Base-by-base conservation (phyloP, 2,329 filamentous ascomycete genomes). In the Sclerotinia sclerotiorum region DNA sequence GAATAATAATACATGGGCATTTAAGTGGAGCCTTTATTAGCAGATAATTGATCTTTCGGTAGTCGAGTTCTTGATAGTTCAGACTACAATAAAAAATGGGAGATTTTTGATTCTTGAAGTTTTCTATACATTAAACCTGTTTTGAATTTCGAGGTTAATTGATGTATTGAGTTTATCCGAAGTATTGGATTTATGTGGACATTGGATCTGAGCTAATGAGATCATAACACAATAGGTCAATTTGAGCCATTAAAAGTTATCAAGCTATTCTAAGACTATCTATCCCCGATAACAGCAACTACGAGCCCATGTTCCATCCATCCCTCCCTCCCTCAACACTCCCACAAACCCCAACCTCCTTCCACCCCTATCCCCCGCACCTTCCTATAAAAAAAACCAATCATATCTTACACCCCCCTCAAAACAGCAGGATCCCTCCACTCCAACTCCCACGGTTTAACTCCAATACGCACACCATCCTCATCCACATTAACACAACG, bases 401-500 rank as follows among this genome's bases (percentile, higher is more conserved):
- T 8, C 35, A 7, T 1, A 35, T 10, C 29, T 51, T 51, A 51
- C 2, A 7, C 32, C 8, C 13, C 8, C 39, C 8, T 15, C 1
- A 1, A 51, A 39, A 11, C 1, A n/a, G 15, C n/a, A 51, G 60
- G 60, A 27, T 32, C 60, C 13, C 13, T 63, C 60, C 60, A 63
- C 15, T 51, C 21, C 48, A 63, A 42, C 2, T 63, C 29, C 46
- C 60, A 63, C 3, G 60, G 46, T n/a, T 63, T 51, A 2, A 63
- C 15, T 5, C 60, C 60, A 63, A 63, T 19, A 1, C 60, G 60
- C n/a, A 52, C 60, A 21, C 46, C 46, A 39, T 21, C 27, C 60
- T 63, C 60, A 15, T 63, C 46, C 24, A 63, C 60, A 8, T 63
- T 63, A 2, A 63, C 32, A 10, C 60, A 63, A 21, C 60, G 48